Percentiles rank a stretch among this genome's conserved stretches.
Conservation (phyloP, 1,284 basidiomycete genomes). For the Pisolithus thermaeus region DNA sequence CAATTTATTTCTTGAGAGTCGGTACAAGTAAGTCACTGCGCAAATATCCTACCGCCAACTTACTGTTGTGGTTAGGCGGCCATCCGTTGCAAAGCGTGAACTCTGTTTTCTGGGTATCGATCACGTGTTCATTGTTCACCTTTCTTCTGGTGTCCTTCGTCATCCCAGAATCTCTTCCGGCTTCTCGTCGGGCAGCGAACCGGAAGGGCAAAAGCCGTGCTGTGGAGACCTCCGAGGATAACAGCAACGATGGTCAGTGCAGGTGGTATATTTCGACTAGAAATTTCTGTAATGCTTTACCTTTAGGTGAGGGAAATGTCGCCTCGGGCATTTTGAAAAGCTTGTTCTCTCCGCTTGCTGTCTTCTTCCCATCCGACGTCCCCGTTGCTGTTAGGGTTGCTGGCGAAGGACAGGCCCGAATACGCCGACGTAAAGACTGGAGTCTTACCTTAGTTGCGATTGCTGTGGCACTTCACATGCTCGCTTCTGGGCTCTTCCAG, state of each 20-base stretch:
- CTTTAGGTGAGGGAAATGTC: not conserved
- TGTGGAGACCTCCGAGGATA: conserved; percentile 17
- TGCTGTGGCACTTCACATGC: conserved; percentile 40
- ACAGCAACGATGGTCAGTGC: conserved; percentile 4
- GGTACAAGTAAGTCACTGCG: conserved; percentile 16
- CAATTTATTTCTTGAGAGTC: conserved; percentile 35
- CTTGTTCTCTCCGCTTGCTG: conserved; percentile 44
- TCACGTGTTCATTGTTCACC: conserved; percentile 42
- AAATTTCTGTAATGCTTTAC: not conserved
- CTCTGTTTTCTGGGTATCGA: conserved; percentile 55
- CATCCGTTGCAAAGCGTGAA: conserved; percentile 38
- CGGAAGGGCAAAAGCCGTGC: conserved; percentile 30
- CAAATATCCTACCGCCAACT: not conserved
- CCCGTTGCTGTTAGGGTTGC: conserved; percentile 24
- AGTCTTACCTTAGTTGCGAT: conserved; percentile 49
- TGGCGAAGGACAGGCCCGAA: conserved; percentile 6
- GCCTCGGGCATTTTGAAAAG: conserved; percentile 22
- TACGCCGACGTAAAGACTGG: conserved; percentile 43
- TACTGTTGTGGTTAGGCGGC: conserved; percentile 12
- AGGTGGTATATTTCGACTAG: not conserved
- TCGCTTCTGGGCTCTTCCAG: conserved; percentile 50
- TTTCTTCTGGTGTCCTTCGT: conserved; percentile 50
- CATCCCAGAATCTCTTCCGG: conserved; percentile 56
- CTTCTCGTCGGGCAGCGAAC: conserved; percentile 37
- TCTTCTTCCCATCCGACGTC: conserved; percentile 49